These are phyloP conservation scores for Mollisia scopiformis DNA, from an alignment of 2,329 filamentous ascomycete genomes.

Conservation along the genomic window DNA sequence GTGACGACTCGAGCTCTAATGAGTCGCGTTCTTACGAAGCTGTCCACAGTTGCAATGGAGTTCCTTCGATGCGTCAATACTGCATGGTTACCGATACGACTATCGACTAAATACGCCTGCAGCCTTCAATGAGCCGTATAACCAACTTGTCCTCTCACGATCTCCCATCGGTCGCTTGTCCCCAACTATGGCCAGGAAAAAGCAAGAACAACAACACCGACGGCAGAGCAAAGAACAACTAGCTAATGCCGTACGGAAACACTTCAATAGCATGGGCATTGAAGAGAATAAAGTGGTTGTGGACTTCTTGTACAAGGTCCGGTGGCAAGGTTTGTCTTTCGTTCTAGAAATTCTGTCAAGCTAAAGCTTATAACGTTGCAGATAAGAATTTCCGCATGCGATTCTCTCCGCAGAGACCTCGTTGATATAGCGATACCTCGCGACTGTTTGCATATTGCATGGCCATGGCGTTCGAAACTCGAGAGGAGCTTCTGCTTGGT, in stretches of 20 bases:
- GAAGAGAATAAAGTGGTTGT: slow-evolving; percentile 84
- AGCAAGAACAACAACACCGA: slow-evolving; percentile 61
- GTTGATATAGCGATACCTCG: slow-evolving; percentile 11
- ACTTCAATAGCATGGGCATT: slow-evolving; percentile 80
- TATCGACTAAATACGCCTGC: slow-evolving; percentile 73
- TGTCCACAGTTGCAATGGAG: slow-evolving; percentile 61
- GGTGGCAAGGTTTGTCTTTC: slow-evolving; percentile 35
- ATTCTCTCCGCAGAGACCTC: slow-evolving; percentile 38
- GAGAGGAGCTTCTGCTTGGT: background rate
- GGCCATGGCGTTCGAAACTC: background rate
- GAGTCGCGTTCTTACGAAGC: background rate
- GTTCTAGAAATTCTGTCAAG: background rate
- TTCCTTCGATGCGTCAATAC: slow-evolving; percentile 65
- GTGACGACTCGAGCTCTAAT: slow-evolving; percentile 1
- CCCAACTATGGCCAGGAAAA: slow-evolving; percentile 73
- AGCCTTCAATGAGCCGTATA: slow-evolving; percentile 67
- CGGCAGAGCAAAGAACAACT: slow-evolving; percentile 74
- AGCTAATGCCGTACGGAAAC: slow-evolving; percentile 73
- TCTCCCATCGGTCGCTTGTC: slow-evolving; percentile 71
- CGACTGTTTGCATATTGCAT: background rate
- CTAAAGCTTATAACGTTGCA: slow-evolving; percentile 24
- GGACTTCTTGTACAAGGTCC: slow-evolving; percentile 44
- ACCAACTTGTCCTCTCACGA: slow-evolving; percentile 63
- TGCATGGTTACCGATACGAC: slow-evolving; percentile 76
- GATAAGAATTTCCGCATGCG: slow-evolving; percentile 43